Evolutionary conservation across 257 asterid species (phyloP).

Genomic region (Solanum gandarillasii): DNA sequence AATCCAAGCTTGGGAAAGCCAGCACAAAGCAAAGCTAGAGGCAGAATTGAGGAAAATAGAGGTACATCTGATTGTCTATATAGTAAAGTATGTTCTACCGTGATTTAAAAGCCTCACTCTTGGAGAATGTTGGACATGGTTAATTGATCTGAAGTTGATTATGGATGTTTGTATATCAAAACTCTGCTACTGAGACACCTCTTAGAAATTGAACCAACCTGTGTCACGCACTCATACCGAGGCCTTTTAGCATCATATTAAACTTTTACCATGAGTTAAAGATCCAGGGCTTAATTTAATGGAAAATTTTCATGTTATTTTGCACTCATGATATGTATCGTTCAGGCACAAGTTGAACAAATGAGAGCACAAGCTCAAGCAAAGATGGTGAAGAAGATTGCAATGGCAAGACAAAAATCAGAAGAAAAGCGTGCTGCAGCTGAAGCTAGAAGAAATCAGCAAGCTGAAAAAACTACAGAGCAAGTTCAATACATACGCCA

Average conservation of each 20-base stretch:
- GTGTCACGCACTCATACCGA: background rate
- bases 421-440: slow-evolving; percentile 70
- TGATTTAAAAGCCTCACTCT: background rate
- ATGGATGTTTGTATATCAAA: background rate
- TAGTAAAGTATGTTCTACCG: background rate
- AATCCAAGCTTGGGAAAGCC: slow-evolving; percentile 97
- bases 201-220: background rate
- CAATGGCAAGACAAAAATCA: slow-evolving; percentile 78
- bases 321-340: background rate
- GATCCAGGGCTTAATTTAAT: background rate
- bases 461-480: slow-evolving; percentile 61
- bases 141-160: background rate
- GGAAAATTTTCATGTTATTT: background rate
- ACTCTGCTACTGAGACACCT: background rate
- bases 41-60: slow-evolving; percentile 95
- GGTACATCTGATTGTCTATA: slow-evolving; percentile 22
- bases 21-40: slow-evolving; percentile 83
- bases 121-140: background rate
- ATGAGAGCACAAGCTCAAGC: slow-evolving; percentile 80
- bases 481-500: slow-evolving; percentile 72
- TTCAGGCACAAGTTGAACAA: slow-evolving; percentile 63
- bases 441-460: slow-evolving; percentile 56
- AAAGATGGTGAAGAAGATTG: slow-evolving; percentile 76
- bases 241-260: background rate
- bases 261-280: background rate